Evolutionary conservation across 345 rosid species (phyloP), one percentile per base, ranked within the genome.

Genomic region (Hevea brasiliensis): DNA sequence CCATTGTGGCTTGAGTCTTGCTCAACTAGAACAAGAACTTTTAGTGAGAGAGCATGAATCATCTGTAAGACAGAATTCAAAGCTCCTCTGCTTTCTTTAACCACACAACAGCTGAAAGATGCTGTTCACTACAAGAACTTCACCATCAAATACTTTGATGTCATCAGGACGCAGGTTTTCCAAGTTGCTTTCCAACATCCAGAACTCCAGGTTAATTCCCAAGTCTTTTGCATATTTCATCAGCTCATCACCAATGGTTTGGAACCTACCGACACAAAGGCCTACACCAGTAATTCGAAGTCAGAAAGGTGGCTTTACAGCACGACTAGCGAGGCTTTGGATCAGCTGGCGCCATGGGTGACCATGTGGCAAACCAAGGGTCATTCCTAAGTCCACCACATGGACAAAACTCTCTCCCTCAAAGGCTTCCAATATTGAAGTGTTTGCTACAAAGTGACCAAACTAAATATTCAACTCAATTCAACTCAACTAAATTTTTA

Each of bases 391-490:
- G 84, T 89, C 93, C 76, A 89, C 84, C 6, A 87, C 86, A 71
- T 89, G 93, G 78, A 89, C 89, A 11, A 68, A 83, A 85, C 83
- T 80, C 84, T 85, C 88, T 85, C 93, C 87, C 89, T 85, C 93
- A 89, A 89, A 85, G 88, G 90, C 89, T 89, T 89, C 93, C 93
- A 89, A 74, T 81, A 89, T 87, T 0, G 84, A 72, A 4, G 76
- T 55, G 55, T 89, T 89, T 55, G 90, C 88, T 35, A 87, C 74
- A 59, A 83, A 89, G 74, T 89, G 93, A 67, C 90, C 84, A 40
- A 85, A 89, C 72, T 70, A 83, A 48, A 89, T 81, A 70, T 85
- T n/a, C n/a, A n/a, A n/a, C n/a, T n/a, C n/a, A n/a, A n/a, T n/a
- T n/a, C n/a, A n/a, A n/a, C n/a, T n/a, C n/a, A n/a, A n/a, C n/a